These are phyloP conservation scores for Effrenium voratum DNA, from an alignment of 73 alveolate species.

Conservation along the genomic window DNA sequence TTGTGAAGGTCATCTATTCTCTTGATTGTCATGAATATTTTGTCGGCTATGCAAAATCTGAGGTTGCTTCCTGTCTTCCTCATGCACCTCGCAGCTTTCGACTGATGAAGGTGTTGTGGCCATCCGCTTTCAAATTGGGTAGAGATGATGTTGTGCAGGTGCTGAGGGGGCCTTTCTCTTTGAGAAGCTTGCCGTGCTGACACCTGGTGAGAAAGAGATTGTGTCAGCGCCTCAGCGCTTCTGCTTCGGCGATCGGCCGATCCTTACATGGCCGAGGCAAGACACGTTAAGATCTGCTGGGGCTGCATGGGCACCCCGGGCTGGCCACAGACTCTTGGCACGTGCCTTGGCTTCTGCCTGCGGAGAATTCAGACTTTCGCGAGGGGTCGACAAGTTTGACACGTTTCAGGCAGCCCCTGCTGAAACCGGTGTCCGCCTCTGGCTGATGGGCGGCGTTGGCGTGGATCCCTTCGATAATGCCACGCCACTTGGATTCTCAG, in stretches of 20 bases:
- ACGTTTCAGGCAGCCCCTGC: conserved; percentile 11
- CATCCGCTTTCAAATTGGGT: background rate
- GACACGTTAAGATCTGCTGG: conserved; percentile 40
- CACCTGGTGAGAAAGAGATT: conserved; percentile 16
- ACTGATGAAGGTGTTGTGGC: conserved; percentile 92
- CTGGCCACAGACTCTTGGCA: conserved; percentile 67
- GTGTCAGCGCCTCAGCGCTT: conserved; percentile 19
- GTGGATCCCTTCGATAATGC: conserved; percentile 68
- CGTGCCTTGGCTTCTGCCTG: background rate
- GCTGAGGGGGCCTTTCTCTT: conserved; percentile 88
- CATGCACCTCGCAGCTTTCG: conserved; percentile 67
- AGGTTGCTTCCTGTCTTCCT: conserved; percentile 85
- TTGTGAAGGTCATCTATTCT: too few species aligned
- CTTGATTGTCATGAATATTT: too few species aligned
- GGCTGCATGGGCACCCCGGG: conserved; percentile 91
- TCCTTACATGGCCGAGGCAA: conserved; percentile 4
- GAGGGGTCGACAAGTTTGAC: background rate
- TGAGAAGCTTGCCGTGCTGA: conserved; percentile 56
- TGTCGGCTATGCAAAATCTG: too few species aligned
- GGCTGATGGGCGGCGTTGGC: conserved; percentile 88
- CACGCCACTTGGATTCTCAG: background rate
- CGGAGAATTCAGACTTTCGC: background rate
- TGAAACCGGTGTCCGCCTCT: conserved; percentile 14
- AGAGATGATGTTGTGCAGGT: conserved; percentile 36
- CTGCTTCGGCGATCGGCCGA: background rate